Conservation (phyloP, 1,284 basidiomycete species). For the Apiotrichum akiyoshidainum region DNA sequence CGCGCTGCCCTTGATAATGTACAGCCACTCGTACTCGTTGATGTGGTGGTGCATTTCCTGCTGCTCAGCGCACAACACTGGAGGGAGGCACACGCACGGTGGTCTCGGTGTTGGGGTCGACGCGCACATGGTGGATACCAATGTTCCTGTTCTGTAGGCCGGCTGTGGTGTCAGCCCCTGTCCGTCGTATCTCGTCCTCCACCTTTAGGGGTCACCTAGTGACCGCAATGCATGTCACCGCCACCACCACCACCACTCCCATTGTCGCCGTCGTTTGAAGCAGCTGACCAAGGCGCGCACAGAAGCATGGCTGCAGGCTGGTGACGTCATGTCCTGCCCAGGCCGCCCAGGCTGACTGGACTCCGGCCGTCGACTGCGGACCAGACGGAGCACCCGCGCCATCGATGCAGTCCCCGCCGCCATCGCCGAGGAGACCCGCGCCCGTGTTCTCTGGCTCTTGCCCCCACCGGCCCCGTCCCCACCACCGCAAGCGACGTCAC, state of each 20-base stretch:
- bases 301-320: no score
- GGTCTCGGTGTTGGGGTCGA: conserved; percentile 20
- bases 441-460: no score
- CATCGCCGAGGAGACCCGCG: no score
- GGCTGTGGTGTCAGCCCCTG: not conserved
- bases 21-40: conserved; percentile 31
- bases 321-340: no score
- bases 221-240: not conserved
- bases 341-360: no score
- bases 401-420: no score
- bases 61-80: not conserved
- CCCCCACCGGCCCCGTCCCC: not conserved
- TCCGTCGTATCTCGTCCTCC: no score
- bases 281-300: no score
- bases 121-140: conserved; percentile 17
- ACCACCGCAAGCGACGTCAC: not conserved
- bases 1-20: conserved; percentile 24
- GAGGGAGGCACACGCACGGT: conserved; percentile 13
- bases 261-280: no score
- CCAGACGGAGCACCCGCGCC: no score
- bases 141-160: conserved; percentile 10
- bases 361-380: no score
- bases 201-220: not conserved
- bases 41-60: conserved; percentile 31
- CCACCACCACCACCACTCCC: no score